Evolutionary conservation across 768 basidiomycete species (phyloP).

Genomic region (Leucocoprinus sp.): DNA sequence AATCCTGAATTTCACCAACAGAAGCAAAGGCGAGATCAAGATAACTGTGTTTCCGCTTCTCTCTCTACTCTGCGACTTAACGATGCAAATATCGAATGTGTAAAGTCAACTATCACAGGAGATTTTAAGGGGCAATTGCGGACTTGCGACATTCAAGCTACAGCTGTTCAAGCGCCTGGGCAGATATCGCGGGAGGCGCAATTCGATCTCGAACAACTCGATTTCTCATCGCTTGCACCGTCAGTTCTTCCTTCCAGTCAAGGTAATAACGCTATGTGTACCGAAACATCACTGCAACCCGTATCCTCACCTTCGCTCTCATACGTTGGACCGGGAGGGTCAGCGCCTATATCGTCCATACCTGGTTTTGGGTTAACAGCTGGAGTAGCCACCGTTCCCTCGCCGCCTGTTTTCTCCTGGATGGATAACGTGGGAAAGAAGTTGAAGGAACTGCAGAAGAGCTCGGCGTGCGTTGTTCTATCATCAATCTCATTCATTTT

Average conservation of each 20-base stretch:
- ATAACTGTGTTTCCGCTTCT: background rate
- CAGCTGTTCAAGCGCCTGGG: constrained; percentile 14
- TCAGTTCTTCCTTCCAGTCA: constrained; percentile 8
- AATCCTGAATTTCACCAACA: constrained; percentile 35
- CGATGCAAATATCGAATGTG: too few relatives aligned
- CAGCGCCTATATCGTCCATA: constrained; percentile 30
- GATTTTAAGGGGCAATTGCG: constrained; percentile 8
- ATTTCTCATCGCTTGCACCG: constrained; percentile 9
- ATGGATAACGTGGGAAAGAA: constrained; percentile 54
- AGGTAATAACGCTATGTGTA: background rate
- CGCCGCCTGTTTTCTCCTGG: constrained; percentile 31
- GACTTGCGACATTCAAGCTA: constrained; percentile 11
- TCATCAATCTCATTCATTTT: background rate
- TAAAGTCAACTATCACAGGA: constrained; percentile 3
- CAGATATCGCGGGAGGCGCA: constrained; percentile 18
- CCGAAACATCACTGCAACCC: background rate
- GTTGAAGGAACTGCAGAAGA: constrained; percentile 48
- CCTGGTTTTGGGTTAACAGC: constrained; percentile 28
- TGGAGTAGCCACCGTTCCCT: constrained; percentile 10
- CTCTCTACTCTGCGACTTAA: background rate
- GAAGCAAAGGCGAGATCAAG: constrained; percentile 14
- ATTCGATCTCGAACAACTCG: constrained; percentile 13
- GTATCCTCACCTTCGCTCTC: background rate
- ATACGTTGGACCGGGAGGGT: constrained; percentile 6
- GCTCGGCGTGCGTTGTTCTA: constrained; percentile 39